phyloP scores from a whole-genome alignment of 768 basidiomycete species.

The Hypholoma fasciculare region DNA sequence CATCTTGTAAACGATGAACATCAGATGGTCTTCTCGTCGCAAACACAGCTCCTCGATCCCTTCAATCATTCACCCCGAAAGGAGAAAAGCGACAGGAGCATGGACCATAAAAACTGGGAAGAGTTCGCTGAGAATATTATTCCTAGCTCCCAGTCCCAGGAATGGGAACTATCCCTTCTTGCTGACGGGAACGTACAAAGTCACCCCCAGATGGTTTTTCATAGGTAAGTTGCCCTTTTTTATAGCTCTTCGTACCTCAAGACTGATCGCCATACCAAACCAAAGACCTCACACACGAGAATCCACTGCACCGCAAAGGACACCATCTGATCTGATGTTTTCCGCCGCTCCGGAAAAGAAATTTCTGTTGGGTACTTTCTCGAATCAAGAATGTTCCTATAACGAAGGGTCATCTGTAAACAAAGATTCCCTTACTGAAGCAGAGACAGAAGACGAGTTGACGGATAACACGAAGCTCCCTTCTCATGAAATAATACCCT shows the following conservation, averaged over 20 bases:
- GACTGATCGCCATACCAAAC: too few species aligned
- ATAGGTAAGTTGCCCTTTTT: neutral
- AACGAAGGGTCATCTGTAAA: neutral
- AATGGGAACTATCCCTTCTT: conserved; percentile 31
- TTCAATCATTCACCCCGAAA: conserved; percentile 22
- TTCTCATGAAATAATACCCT: neutral
- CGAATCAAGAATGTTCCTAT: too few species aligned
- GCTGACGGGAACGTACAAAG: neutral
- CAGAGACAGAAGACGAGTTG: conserved; percentile 20
- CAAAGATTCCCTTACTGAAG: conserved; percentile 35
- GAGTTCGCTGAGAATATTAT: conserved; percentile 26
- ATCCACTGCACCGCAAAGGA: too few species aligned
- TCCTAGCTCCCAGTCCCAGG: conserved; percentile 50
- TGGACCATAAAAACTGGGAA: conserved; percentile 7
- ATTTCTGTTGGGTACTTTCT: too few species aligned
- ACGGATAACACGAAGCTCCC: neutral
- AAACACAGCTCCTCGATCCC: conserved; percentile 29
- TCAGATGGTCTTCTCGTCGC: conserved; percentile 30
- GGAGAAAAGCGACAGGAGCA: neutral
- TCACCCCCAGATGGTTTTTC: conserved; percentile 13
- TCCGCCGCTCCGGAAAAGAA: too few species aligned
- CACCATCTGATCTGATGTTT: too few species aligned
- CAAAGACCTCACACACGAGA: too few species aligned
- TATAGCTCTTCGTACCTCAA: too few species aligned
- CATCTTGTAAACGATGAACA: conserved; percentile 12